A percentile compares a stretch with the other conserved stretches of the same genome.
These are phyloP conservation scores for Suillus fuscotomentosus DNA, from an alignment of 768 basidiomycete species.

Conservation along the genomic window DNA sequence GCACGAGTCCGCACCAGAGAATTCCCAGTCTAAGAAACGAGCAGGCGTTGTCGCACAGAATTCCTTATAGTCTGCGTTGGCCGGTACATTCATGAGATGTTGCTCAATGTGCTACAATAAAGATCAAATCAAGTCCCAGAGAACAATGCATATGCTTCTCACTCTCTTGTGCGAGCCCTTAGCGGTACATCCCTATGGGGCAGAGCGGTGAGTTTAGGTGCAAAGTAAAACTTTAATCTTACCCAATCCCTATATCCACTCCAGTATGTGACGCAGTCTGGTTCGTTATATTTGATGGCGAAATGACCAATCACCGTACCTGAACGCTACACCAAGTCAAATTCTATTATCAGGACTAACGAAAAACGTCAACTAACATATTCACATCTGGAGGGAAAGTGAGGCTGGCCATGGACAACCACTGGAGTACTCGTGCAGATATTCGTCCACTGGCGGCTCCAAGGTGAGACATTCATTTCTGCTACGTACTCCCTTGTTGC, in stretches of 20 bases:
- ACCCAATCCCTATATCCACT: conserved; percentile 24
- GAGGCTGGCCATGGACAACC: conserved; percentile 17
- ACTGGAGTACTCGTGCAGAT: conserved; percentile 21
- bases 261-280: conserved; percentile 27
- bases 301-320: conserved; percentile 25
- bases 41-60: conserved; percentile 35
- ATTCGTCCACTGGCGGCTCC: conserved; percentile 14
- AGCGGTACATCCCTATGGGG: conserved; percentile 21
- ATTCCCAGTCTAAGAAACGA: conserved; percentile 19
- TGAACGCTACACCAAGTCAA: conserved; percentile 12
- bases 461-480: conserved; percentile 27
- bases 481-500: conserved; percentile 30
- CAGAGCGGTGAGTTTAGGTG: background rate
- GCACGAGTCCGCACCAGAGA: conserved; percentile 16
- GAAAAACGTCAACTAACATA: conserved; percentile 11
- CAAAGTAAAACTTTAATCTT: background rate
- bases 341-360: background rate
- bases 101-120: conserved; percentile 23
- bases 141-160: background rate
- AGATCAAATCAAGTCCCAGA: background rate
- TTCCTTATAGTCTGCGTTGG: conserved; percentile 25
- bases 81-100: conserved; percentile 23
- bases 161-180: conserved; percentile 21
- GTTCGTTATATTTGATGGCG: conserved; percentile 22
- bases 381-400: conserved; percentile 21